Evolutionary conservation across 2,329 filamentous ascomycete genomes (phyloP), one percentile per base, ranked within the genome.

Genomic region (Apiospora arundinis): DNA sequence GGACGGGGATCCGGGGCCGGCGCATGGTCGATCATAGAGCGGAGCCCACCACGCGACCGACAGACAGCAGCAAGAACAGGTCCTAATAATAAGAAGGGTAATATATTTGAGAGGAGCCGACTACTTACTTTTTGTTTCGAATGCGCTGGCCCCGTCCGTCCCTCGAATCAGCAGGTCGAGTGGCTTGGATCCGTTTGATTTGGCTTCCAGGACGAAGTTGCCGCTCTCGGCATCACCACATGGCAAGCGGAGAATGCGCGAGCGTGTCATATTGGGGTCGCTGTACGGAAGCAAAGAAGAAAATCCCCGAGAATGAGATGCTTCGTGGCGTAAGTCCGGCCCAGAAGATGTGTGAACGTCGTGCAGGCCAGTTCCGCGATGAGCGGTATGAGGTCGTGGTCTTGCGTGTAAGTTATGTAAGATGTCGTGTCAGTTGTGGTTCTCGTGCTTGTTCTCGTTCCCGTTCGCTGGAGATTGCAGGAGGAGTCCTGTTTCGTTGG

Each of bases 71-170:
- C 32, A 3, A 32, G 32, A 63, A 40, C 32, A n/a, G 32, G 56
- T n/a, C 11, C 32, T 40, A 63, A 63, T 63, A 40, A 63, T 63
- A 63, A n/a, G 28, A 63, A 40, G 32, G 56, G 56, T 18, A 63
- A 63, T 63, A 63, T 40, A 63, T 40, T 63, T 23, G 32, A 40
- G 52, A 60, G 32, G 56, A 60, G 66, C 44, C 44, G n/a, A 11
- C n/a, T 68, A 44, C 67, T 69, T 42, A 69, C 67, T 69, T 49
- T 69, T 69, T 21, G 67, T 69, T 49, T 69, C 67, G 45, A 52
- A 69, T 42, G 67, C 67, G 45, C 37, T 49, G 28, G 45, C 45
- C 12, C 67, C 67, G n/a, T 69, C 46, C 9, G 67, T 69, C 18
- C 67, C 67, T 23, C 45, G 67, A 52, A 69, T 49, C 28, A 69